Base-by-base conservation (phyloP, 2,329 filamentous ascomycete genomes). In the Eutypa lata region DNA sequence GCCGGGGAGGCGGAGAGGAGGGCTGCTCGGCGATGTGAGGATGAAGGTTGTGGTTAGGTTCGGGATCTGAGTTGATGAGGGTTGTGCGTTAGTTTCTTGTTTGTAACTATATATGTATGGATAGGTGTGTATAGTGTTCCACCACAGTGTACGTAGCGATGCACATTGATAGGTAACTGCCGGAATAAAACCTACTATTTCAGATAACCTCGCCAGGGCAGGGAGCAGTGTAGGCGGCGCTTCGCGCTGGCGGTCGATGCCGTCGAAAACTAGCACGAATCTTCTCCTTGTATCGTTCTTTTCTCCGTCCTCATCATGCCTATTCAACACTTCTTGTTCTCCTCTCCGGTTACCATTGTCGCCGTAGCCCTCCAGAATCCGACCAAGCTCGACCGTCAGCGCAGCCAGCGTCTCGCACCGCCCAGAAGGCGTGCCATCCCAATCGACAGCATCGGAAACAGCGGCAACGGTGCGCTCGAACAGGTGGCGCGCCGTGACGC, bases 181-280 rank as follows among this genome's bases (percentile, higher is more conserved):
- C n/a, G n/a, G n/a, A n/a, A n/a, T n/a, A 31, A 44, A 47, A 73
- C 86, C 62, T 73, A 94, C 90, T 55, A 87, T 80, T 69, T 97
- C 91, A 14, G 89, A 88, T 19, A 99, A 71, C 55, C 92, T 82
- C 21, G 89, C 90, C 56, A 99, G 73, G 13, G 90, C 91, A 31
- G 92, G 86, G 4, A 96, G 73, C 14, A 97, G 73, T 1, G 90
- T 96, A 2, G 84, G 80, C 6, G 89, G 84, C 6, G 88, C 84
- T 65, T 97, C 93, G 63, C 88, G 80, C 68, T 96, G 89, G 57
- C 80, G 82, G 68, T 97, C 93, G 53, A 97, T 87, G 11, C 85
- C 90, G 74, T 97, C 94, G 57, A 97, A 80, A 11, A 97, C 89
- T 53, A 97, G 71, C 8, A 93, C 85, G 61, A 96, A 91, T 58